phyloP scores from a whole-genome alignment of 371 early-diverging fungal genomes.

The Dinochytrium kinnereticum region DNA sequence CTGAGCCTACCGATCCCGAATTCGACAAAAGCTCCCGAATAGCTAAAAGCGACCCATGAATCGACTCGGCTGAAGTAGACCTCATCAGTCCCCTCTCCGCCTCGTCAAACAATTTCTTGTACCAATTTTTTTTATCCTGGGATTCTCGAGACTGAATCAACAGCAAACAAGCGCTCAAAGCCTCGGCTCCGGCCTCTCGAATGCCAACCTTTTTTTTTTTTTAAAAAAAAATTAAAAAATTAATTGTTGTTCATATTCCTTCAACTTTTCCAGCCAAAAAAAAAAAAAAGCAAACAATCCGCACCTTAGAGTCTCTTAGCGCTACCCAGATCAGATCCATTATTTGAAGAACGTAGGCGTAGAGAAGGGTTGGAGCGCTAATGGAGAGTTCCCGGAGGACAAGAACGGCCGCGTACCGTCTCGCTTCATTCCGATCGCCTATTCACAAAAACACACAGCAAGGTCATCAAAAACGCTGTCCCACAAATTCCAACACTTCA shows the following conservation, averaged over 20 bases:
- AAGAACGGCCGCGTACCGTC: conserved; percentile 86
- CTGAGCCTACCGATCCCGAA: conserved; percentile 73
- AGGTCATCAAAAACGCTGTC: too few relatives aligned
- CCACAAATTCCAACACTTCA: conserved; percentile 7
- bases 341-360: conserved; percentile 82
- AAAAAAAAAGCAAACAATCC: conserved; percentile 18
- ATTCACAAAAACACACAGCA: too few relatives aligned
- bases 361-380: conserved; percentile 86
- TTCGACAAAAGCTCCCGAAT: conserved; percentile 80
- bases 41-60: conserved; percentile 88
- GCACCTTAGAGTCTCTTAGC: conserved; percentile 79
- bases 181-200: conserved; percentile 88
- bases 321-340: conserved; percentile 89
- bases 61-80: conserved; percentile 74
- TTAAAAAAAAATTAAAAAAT: not conserved
- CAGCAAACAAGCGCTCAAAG: conserved; percentile 80
- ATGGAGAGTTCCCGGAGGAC: conserved; percentile 82
- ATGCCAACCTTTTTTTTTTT: conserved; percentile 61
- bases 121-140: conserved; percentile 71
- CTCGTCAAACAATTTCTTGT: conserved; percentile 84
- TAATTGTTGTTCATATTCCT: not conserved
- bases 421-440: conserved; percentile 75
- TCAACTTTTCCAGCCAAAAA: conserved; percentile 4
- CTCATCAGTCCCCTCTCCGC: conserved; percentile 74
- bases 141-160: conserved; percentile 85